phyloP scores from a whole-genome alignment of 1,284 basidiomycete species.

The Cryptococcus deneoformans region DNA sequence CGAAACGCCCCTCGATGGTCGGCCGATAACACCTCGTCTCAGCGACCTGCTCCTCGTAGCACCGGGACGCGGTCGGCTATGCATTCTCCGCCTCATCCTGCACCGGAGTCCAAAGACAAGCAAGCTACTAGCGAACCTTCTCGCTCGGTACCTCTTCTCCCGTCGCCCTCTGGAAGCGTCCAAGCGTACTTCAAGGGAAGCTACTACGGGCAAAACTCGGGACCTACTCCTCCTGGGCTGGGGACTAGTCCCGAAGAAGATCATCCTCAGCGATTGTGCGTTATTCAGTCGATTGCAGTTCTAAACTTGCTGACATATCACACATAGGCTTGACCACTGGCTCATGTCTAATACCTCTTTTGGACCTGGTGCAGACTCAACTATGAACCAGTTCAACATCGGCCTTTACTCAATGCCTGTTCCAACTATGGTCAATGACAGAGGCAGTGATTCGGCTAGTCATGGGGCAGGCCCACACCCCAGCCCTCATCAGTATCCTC shows the following conservation, averaged over 20 bases:
- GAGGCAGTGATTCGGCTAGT: too few relatives aligned
- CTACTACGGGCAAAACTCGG: conserved; percentile 8
- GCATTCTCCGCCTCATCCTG: conserved; percentile 7
- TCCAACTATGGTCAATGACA: too few relatives aligned
- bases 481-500: too few relatives aligned
- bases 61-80: not conserved
- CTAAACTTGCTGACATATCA: not conserved
- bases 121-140: not conserved
- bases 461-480: too few relatives aligned
- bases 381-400: conserved; percentile 8
- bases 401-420: not conserved
- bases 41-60: conserved; percentile 15
- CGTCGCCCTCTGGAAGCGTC: conserved; percentile 4
- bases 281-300: not conserved
- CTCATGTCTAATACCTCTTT: conserved; percentile 25
- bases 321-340: conserved; percentile 32
- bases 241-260: conserved; percentile 28
- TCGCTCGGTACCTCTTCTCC: conserved; percentile 1
- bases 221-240: conserved; percentile 8
- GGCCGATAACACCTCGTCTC: conserved; percentile 31
- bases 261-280: conserved; percentile 28
- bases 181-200: conserved; percentile 7
- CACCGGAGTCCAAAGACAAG: not conserved
- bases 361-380: conserved; percentile 22
- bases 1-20: conserved; percentile 13